Conservation (phyloP, 345 rosid genomes). For the Lumnitzera littorea region DNA sequence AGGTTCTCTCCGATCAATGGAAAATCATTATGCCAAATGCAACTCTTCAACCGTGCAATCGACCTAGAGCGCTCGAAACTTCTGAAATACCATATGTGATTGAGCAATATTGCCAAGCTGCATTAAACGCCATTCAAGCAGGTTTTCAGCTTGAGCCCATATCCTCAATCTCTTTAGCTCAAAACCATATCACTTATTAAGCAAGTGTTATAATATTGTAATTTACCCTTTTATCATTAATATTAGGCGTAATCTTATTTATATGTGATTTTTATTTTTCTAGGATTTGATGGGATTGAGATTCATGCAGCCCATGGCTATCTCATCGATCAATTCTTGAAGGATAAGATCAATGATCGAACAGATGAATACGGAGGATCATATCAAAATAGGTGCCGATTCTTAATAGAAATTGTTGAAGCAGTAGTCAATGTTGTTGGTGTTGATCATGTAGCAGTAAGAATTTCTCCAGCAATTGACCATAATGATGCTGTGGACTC, state of each 20-base stretch:
- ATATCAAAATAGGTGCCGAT: slow-evolving; percentile 3
- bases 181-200: no score
- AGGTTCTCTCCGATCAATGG: not conserved
- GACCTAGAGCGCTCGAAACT: no score
- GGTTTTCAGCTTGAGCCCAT: not conserved
- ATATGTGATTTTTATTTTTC: no score
- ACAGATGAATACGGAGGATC: not conserved
- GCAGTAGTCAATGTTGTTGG: not conserved
- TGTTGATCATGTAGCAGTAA: not conserved
- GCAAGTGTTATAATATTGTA: no score
- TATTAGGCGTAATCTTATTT: no score
- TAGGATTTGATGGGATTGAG: no score
- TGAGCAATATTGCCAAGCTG: not conserved
- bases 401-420: not conserved
- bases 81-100: not conserved
- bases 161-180: no score
- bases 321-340: not conserved
- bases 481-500: not conserved
- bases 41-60: no score
- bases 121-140: not conserved
- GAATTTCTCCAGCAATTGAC: slow-evolving; percentile 3
- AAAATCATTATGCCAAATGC: no score
- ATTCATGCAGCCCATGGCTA: no score
- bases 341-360: slow-evolving; percentile 9
- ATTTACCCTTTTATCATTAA: no score